Evolutionary conservation across 1,139 yeast genomes (phyloP).

Genomic region (Saccharomyces hybrid): DNA sequence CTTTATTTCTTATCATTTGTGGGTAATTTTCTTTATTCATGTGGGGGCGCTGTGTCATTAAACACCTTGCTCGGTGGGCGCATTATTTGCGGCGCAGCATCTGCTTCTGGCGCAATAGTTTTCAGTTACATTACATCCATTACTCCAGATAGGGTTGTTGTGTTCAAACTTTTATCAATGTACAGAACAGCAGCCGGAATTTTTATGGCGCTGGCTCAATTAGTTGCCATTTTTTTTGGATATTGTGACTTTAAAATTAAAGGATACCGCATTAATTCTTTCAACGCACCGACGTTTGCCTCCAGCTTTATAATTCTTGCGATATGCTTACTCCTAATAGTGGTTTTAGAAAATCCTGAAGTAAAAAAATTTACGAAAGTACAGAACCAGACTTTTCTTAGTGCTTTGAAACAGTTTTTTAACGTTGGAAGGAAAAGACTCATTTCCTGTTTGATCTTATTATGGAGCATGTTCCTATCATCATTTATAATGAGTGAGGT

Average conservation of each 20-base stretch:
- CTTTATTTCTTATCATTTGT: slow-evolving; percentile 7
- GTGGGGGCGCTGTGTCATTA: slow-evolving; percentile 6
- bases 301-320: slow-evolving; percentile 5
- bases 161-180: slow-evolving; percentile 6
- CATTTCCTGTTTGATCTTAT: slow-evolving; percentile 4
- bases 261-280: slow-evolving; percentile 5
- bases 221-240: slow-evolving; percentile 6
- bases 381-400: not conserved
- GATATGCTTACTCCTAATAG: slow-evolving; percentile 1
- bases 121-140: slow-evolving; percentile 7
- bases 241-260: slow-evolving; percentile 4
- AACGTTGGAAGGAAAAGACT: slow-evolving; percentile 1
- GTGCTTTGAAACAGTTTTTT: slow-evolving; percentile 4
- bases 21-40: slow-evolving; percentile 8
- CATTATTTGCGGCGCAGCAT: slow-evolving; percentile 7
- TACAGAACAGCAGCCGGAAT: slow-evolving; percentile 8
- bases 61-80: slow-evolving; percentile 7
- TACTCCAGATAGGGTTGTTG: slow-evolving; percentile 2
- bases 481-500: slow-evolving; percentile 8
- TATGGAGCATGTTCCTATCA: slow-evolving; percentile 8
- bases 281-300: slow-evolving; percentile 8
- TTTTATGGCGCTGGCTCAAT: slow-evolving; percentile 7
- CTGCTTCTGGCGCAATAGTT: slow-evolving; percentile 7
- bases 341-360: slow-evolving; percentile 5
- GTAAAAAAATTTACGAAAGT: not conserved